Evolutionary conservation across 352 stramenopile genomes (phyloP), one percentile per base, ranked within the genome.

Genomic region (Phytopythium vexans): DNA sequence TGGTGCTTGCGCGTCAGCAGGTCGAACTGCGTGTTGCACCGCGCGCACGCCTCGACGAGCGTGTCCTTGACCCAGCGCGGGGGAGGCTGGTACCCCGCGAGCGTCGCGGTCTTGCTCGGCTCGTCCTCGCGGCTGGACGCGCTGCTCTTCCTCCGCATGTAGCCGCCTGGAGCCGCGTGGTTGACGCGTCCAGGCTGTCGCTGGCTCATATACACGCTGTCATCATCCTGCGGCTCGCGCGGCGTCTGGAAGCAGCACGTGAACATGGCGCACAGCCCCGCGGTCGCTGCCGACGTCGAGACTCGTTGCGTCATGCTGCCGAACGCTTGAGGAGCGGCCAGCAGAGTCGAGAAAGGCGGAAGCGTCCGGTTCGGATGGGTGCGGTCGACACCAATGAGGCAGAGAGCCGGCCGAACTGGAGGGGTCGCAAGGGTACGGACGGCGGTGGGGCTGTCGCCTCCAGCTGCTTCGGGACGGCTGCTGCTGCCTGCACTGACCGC

Each of bases 1-100:
- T 89, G 78, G 58, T 89, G 78, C 50, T 84, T 86, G 44, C 78
- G 75, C 49, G 67, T 86, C 40, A 86, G 62, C 61, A 87, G 56
- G 47, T 85, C 77, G 55, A 91, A 91, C 56, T 68, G 45, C 21
- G 53, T 44, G 45, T 58, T 52, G 54, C 81, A 91, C 42, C 68
- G 55, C 51, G 58, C 51, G 58, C 81, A 91, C n/a, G 51, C 62
- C 43, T 82, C 67, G 15, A 84, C 56, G 36, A 72, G 52, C 15
- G 75, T 60, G 58, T 88, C 77, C 39, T 86, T 76, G 53, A 87
- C 35, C 80, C 80, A 90, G 2, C 60, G 70, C 39, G 77, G 72
- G 34, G 78, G 78, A 41, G 62, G 34, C 52, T 86, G 72, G 43
- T 81, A 77, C 21, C 68, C 71, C 3, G 68, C 50, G 3, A 82